Conservation (phyloP, 768 basidiomycete genomes). For the Termitomyces sp. region DNA sequence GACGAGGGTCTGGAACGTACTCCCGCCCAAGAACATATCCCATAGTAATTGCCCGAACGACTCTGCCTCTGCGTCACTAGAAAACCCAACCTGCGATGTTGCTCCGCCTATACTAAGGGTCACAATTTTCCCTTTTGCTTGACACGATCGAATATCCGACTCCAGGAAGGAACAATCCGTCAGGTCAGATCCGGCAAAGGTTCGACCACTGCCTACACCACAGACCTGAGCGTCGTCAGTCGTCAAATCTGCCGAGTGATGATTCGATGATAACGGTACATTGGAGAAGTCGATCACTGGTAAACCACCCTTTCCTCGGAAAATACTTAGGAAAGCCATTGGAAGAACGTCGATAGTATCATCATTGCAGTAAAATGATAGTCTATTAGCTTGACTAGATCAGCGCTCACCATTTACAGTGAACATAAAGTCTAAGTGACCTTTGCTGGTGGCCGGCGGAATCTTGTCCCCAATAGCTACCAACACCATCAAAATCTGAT, state of each 20-base stretch:
- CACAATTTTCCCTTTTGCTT: slow-evolving; percentile 54
- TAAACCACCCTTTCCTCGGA: slow-evolving; percentile 56
- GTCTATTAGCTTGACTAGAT: slow-evolving; percentile 14
- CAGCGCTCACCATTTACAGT: not conserved
- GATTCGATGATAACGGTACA: slow-evolving; percentile 25
- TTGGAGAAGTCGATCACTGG: slow-evolving; percentile 63
- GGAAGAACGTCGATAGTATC: slow-evolving; percentile 60
- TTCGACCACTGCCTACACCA: slow-evolving; percentile 35
- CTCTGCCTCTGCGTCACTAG: slow-evolving; percentile 46
- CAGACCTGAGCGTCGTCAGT: slow-evolving; percentile 41
- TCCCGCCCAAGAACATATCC: slow-evolving; percentile 60
- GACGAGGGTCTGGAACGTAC: slow-evolving; percentile 17
- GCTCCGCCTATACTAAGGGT: slow-evolving; percentile 57
- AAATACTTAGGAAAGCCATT: slow-evolving; percentile 55
- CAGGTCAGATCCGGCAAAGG: slow-evolving; percentile 60
- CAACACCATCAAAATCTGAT: not conserved
- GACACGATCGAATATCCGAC: slow-evolving; percentile 60
- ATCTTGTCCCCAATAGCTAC: slow-evolving; percentile 42
- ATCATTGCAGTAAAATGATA: slow-evolving; percentile 63
- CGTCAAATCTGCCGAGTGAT: not conserved
- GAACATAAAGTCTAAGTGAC: slow-evolving; percentile 13
- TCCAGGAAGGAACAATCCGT: slow-evolving; percentile 62
- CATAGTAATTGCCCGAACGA: slow-evolving; percentile 61
- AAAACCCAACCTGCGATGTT: slow-evolving; percentile 53
- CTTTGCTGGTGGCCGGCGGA: slow-evolving; percentile 33